Evolutionary conservation across 1,284 basidiomycete genomes (phyloP), one percentile per base, ranked within the genome.

Genomic region (Melampsora americana): DNA sequence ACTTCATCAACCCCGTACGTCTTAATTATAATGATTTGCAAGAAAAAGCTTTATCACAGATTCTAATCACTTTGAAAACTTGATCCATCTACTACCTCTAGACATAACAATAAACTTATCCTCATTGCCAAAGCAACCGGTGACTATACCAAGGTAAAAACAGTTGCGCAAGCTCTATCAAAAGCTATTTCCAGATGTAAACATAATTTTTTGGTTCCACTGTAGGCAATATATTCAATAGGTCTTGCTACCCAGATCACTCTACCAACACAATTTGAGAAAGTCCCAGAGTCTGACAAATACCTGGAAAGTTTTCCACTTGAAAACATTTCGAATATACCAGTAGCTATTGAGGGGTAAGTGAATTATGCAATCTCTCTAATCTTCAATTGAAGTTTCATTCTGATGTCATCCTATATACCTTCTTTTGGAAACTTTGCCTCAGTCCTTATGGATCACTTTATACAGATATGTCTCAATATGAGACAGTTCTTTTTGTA

Each of bases 401-500:
- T 42, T 42, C 39, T 42, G 39, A 42, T 7, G 1, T 5, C 6
- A 12, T 42, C 11, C 12, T 42, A 42, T 42, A 1, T 12, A 42
- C 11, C 11, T 42, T 42, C n/a, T 42, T 12, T 42, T 42, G 1
- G 11, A 42, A 42, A 9, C 39, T 7, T n/a, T n/a, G n/a, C 3
- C 35, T 16, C 28, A 70, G 56, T 28, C 68, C 68, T 14, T 71
- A 71, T 64, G 69, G 69, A n/a, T 18, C 30, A 30, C 48, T 59
- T 20, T 64, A 64, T 23, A 26, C 44, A 16, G 69, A 71, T n/a
- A 64, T 71, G 69, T 50, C 42, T 20, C 32, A 64, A 23, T 62
- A 64, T 32, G 60, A 71, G 60, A 71, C 69, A 30, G 69, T 71
- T 14, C 32, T 71, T 12, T 44, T 71, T 16, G 60, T 65, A 18